Conservation (phyloP, 2,329 filamentous ascomycete species). For the Colletotrichum acutatum region DNA sequence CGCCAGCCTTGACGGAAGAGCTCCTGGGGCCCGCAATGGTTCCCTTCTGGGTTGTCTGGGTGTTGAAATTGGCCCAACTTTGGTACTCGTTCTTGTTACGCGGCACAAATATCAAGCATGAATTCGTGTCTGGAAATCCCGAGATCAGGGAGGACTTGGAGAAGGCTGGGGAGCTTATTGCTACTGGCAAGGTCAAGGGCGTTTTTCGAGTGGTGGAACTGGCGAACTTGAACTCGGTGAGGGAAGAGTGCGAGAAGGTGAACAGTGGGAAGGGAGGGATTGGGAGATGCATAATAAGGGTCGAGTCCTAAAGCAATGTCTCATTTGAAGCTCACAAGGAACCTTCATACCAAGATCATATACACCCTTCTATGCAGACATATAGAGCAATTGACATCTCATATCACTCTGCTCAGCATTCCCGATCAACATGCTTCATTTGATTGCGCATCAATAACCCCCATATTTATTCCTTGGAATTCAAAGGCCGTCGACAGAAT, state of each 20-base stretch:
- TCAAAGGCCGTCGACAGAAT: background rate
- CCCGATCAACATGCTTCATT: fast-evolving
- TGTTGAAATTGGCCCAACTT: slow-evolving; percentile 49
- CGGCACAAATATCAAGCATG: slow-evolving; percentile 56
- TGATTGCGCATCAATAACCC: background rate
- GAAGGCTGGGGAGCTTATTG: slow-evolving; percentile 51
- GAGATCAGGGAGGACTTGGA: slow-evolving; percentile 55
- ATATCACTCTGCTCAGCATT: background rate
- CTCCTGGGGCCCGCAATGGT: slow-evolving; percentile 45
- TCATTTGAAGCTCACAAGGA: too few relatives aligned
- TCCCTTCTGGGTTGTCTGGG: slow-evolving; percentile 51
- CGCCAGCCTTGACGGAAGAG: slow-evolving; percentile 41
- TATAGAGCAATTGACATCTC: background rate
- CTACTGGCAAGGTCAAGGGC: slow-evolving; percentile 53
- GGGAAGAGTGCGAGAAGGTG: slow-evolving; percentile 52
- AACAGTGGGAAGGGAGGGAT: slow-evolving; percentile 53
- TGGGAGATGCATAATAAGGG: slow-evolving; percentile 54
- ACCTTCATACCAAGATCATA: background rate
- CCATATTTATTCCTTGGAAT: background rate
- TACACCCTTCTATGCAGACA: background rate
- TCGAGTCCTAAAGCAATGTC: background rate
- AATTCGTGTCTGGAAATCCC: slow-evolving; percentile 57
- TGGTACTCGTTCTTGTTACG: slow-evolving; percentile 54
- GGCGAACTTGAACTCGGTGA: slow-evolving; percentile 55
- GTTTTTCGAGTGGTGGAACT: slow-evolving; percentile 55